These are phyloP conservation scores for Quercus tomentella DNA, from an alignment of 331 rosid species.

Conservation along the genomic window DNA sequence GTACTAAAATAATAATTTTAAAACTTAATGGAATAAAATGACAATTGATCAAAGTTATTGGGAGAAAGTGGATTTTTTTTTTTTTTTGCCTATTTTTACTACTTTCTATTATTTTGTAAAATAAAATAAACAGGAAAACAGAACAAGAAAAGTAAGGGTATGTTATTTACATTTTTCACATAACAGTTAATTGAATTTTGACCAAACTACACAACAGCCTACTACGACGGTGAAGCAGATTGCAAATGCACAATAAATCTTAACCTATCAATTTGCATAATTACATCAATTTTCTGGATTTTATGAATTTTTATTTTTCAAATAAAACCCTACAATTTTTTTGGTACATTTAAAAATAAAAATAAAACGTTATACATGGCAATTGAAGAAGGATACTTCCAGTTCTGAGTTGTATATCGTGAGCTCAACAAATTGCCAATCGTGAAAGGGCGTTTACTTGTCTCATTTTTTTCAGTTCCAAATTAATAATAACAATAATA, in stretches of 20 bases:
- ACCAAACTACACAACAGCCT: neutral
- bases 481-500: too few species aligned
- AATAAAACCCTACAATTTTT: neutral
- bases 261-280: neutral
- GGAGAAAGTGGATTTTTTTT: too few species aligned
- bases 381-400: neutral
- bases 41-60: too few species aligned
- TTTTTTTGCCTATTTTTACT: too few species aligned
- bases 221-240: neutral
- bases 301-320: neutral
- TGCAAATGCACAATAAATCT: neutral
- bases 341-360: neutral
- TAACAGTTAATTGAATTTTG: neutral
- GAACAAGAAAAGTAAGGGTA: neutral
- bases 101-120: too few species aligned
- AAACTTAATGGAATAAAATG: too few species aligned
- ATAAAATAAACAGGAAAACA: too few species aligned
- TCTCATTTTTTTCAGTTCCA: too few species aligned
- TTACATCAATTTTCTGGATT: too few species aligned
- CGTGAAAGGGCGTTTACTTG: too few species aligned
- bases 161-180: too few species aligned
- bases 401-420: neutral
- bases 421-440: neutral
- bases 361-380: neutral
- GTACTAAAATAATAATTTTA: too few species aligned